Conservation (phyloP, 257 asterid species). For the Jasminum sambac region DNA sequence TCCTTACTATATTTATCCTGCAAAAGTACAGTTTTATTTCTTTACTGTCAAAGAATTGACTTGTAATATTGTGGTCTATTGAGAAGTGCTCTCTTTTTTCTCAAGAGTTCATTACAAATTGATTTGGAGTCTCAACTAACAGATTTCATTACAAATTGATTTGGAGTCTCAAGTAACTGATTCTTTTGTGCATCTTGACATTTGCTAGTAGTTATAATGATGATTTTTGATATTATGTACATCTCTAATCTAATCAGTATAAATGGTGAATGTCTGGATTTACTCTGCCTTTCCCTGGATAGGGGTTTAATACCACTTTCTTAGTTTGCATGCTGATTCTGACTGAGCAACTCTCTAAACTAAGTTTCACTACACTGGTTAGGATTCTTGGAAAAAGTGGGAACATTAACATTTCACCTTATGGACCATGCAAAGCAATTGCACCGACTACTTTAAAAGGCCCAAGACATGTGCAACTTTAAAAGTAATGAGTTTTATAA, state of each 20-base stretch:
- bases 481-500: neutral
- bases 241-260: neutral
- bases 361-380: neutral
- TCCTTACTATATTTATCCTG: neutral
- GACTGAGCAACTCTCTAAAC: neutral
- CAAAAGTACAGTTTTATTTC: neutral
- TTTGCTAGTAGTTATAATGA: slow-evolving; percentile 1
- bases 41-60: neutral
- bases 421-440: neutral
- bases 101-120: neutral
- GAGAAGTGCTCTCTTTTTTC: neutral
- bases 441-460: neutral
- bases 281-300: neutral
- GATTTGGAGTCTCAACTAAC: neutral
- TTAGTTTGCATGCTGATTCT: neutral
- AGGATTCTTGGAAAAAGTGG: neutral
- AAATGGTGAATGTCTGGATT: neutral
- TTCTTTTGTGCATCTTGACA: neutral
- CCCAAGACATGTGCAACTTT: neutral
- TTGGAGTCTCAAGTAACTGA: neutral
- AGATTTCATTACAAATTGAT: neutral
- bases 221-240: neutral
- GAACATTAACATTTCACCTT: neutral
- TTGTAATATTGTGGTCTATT: neutral
- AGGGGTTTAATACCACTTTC: neutral